A percentile compares a stretch with the other conserved stretches of the same genome.
These are phyloP conservation scores for Saposhnikovia divaricata DNA, from an alignment of 129 eudicot genomes.

Conservation along the genomic window DNA sequence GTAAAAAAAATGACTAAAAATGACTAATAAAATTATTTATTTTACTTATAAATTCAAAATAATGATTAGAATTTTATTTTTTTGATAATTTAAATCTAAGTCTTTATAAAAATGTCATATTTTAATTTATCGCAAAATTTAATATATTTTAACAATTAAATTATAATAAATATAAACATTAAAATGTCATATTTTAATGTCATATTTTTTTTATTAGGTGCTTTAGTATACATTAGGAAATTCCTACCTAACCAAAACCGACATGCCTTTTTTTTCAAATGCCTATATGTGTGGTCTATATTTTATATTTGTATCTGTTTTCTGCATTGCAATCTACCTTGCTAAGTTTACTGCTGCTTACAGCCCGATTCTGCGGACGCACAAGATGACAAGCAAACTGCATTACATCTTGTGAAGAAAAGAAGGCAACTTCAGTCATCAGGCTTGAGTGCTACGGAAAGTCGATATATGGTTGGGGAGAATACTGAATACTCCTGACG, in stretches of 20 bases:
- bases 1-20: too few relatives aligned
- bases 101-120: too few relatives aligned
- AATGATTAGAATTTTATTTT: too few relatives aligned
- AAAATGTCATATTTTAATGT: too few relatives aligned
- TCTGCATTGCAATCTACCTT: neutral
- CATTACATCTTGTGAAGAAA: conserved; percentile 52
- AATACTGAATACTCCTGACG: neutral
- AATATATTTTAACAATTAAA: too few relatives aligned
- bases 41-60: too few relatives aligned
- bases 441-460: conserved; percentile 28
- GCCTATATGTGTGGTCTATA: neutral
- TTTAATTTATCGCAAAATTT: too few relatives aligned
- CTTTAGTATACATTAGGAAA: neutral
- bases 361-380: conserved; percentile 70
- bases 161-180: too few relatives aligned
- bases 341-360: conserved; percentile 10
- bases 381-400: conserved; percentile 53
- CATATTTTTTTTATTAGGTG: neutral
- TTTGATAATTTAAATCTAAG: too few relatives aligned
- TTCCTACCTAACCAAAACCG: neutral
- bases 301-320: neutral
- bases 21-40: too few relatives aligned
- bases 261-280: neutral
- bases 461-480: conserved; percentile 39
- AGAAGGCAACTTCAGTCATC: conserved; percentile 56